Base-by-base conservation (phyloP, 2,329 filamentous ascomycete genomes). In the Aspergillus carbonarius region DNA sequence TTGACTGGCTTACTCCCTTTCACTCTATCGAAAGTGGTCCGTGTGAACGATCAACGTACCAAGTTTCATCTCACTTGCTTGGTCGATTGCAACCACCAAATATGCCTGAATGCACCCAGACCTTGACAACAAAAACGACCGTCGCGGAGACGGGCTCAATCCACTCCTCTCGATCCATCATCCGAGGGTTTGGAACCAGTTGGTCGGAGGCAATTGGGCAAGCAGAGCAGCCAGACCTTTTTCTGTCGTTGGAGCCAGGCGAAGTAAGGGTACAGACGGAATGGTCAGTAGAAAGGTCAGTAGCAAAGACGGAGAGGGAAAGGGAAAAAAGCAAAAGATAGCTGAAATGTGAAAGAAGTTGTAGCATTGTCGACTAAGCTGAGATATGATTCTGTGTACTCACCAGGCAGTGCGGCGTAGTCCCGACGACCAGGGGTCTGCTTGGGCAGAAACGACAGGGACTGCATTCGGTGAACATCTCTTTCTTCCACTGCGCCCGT, bases 231-330 rank as follows among this genome's bases (percentile, higher is more conserved):
- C 34, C 42, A 18, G 40, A 37, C n/a, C 40, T 34, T 18, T 39
- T 42, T 12, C 47, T 42, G 15, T 30, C 50, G 15, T 32, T 46
- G n/a, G 56, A 54, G 39, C 50, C 50, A 9, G 56, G 56, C 18
- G 50, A 44, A 17, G 56, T 58, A n/a, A 50, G 40, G 18, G 46
- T 58, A 35, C 55, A 58, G 42, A 58, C 55, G 37, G 55, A 53
- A 30, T 58, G 55, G 55, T 48, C 50, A 9, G 27, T 58, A 8
- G 55, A 58, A 20, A 35, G 49, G 23, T 49, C 37, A 47, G 39
- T 46, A 4, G 37, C 18, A 3, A 27, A 15, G 27, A 7, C 20
- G 18, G n/a, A 23, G 18, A 18, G 44, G 27, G n/a, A 5, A 48
- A 17, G 44, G 27, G 12, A 7, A 2, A 8, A 25, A 18, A 48